Percentiles rank a stretch among this genome's conserved stretches.
phyloP scores from a whole-genome alignment of 495 filamentous ascomycete genomes.

The Bathelium albidoporum region DNA sequence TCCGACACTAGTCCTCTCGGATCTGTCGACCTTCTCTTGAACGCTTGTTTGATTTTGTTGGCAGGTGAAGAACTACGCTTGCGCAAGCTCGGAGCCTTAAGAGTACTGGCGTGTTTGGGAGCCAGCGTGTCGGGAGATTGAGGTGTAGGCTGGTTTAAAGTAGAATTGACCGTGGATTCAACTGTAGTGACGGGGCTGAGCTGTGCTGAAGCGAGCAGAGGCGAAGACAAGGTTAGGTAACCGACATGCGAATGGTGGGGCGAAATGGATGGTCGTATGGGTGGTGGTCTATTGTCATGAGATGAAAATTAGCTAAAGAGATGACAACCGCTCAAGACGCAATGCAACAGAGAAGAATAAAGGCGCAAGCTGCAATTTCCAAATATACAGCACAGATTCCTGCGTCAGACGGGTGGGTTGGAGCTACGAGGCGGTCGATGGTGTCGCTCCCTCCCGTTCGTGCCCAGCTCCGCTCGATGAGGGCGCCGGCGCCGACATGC shows the following conservation, averaged over 20 bases:
- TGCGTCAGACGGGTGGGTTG: conserved; percentile 2
- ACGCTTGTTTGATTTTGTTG: conserved; percentile 27
- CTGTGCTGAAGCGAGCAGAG: conserved; percentile 42
- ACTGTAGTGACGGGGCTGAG: conserved; percentile 17
- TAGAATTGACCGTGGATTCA: conserved; percentile 7
- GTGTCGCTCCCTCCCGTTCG: background rate
- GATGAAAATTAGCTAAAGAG: background rate
- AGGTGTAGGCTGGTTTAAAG: background rate
- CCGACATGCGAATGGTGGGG: conserved; percentile 67
- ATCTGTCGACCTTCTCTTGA: conserved; percentile 13
- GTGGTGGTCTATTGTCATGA: background rate
- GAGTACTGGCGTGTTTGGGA: conserved; percentile 16
- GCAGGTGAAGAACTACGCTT: conserved; percentile 25
- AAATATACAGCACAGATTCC: background rate
- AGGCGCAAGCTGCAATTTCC: background rate
- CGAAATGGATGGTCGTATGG: conserved; percentile 44
- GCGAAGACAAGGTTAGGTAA: conserved; percentile 73
- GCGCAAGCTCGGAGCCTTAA: conserved; percentile 11
- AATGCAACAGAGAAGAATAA: background rate
- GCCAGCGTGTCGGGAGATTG: conserved; percentile 11
- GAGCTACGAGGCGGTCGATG: conserved; percentile 2
- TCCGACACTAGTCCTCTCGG: conserved; percentile 8
- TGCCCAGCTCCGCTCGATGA: background rate
- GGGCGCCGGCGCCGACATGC: background rate
- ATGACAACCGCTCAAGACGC: background rate